These are phyloP conservation scores for Termitomyces sp. DNA, from an alignment of 768 basidiomycete genomes.

Conservation along the genomic window DNA sequence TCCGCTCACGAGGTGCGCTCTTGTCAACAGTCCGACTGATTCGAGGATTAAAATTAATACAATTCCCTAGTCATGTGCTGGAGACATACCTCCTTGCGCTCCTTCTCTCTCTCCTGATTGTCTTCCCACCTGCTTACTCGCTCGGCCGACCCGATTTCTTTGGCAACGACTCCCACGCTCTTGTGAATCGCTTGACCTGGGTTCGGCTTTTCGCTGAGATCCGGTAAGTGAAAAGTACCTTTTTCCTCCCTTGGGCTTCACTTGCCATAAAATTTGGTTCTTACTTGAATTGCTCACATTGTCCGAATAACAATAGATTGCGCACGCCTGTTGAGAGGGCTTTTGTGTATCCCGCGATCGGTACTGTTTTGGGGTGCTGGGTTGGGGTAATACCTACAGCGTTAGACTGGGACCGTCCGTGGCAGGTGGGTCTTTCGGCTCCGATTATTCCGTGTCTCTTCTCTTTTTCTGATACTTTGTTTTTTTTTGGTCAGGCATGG, in stretches of 20 bases:
- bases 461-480: not conserved
- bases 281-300: not conserved
- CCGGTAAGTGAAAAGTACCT: slow-evolving; percentile 48
- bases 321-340: slow-evolving; percentile 70
- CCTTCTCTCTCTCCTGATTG: slow-evolving; percentile 58
- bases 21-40: slow-evolving; percentile 12
- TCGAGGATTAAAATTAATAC: slow-evolving; percentile 1
- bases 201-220: slow-evolving; percentile 76
- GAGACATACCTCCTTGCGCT: slow-evolving; percentile 69
- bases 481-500: slow-evolving; percentile 52
- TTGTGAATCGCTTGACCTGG: slow-evolving; percentile 62
- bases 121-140: slow-evolving; percentile 65
- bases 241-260: slow-evolving; percentile 1
- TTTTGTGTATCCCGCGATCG: slow-evolving; percentile 73
- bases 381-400: slow-evolving; percentile 77
- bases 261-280: not conserved
- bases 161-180: slow-evolving; percentile 27
- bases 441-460: not conserved
- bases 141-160: slow-evolving; percentile 55
- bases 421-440: slow-evolving; percentile 67
- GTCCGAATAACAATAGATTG: slow-evolving; percentile 25
- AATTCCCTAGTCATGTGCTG: slow-evolving; percentile 35
- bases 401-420: slow-evolving; percentile 95
- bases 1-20: slow-evolving; percentile 47
- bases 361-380: slow-evolving; percentile 75